These are phyloP conservation scores for Platanthera zijinensis DNA, from an alignment of 106 monocot genomes.

Conservation along the genomic window DNA sequence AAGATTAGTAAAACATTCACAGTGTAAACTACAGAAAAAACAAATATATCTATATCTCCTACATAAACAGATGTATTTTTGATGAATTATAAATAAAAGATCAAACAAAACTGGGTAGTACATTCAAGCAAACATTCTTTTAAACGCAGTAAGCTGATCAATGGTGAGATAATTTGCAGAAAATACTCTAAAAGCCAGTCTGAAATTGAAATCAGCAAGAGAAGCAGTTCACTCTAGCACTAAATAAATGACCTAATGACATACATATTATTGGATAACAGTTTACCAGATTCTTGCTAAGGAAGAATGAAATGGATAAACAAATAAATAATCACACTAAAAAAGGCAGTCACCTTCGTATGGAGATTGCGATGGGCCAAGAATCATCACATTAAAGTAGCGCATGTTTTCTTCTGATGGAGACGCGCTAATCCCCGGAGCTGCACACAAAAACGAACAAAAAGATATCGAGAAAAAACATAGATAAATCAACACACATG, in stretches of 20 bases:
- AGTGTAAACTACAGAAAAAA: no score
- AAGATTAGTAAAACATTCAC: no score
- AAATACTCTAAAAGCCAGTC: not conserved
- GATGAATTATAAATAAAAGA: not conserved
- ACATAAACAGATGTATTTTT: not conserved
- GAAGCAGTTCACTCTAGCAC: not conserved
- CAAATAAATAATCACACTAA: not conserved
- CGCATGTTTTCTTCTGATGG: conserved; percentile 96
- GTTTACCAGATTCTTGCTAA: not conserved
- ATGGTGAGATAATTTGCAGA: not conserved
- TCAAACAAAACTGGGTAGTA: not conserved
- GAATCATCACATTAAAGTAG: conserved; percentile 94
- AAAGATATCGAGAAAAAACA: not conserved
- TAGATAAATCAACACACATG: not conserved
- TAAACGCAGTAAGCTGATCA: not conserved
- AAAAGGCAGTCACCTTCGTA: conserved; percentile 60
- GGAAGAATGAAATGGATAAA: not conserved
- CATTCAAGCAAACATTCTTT: not conserved
- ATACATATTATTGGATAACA: not conserved
- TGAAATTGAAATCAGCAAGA: not conserved
- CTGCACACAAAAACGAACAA: conserved; percentile 24
- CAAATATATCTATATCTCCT: no score
- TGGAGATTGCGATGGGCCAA: conserved; percentile 80
- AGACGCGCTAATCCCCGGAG: conserved; percentile 95
- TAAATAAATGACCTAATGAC: not conserved